Conservation (phyloP, 495 filamentous ascomycete genomes). For the Lindgomyces ingoldianus region DNA sequence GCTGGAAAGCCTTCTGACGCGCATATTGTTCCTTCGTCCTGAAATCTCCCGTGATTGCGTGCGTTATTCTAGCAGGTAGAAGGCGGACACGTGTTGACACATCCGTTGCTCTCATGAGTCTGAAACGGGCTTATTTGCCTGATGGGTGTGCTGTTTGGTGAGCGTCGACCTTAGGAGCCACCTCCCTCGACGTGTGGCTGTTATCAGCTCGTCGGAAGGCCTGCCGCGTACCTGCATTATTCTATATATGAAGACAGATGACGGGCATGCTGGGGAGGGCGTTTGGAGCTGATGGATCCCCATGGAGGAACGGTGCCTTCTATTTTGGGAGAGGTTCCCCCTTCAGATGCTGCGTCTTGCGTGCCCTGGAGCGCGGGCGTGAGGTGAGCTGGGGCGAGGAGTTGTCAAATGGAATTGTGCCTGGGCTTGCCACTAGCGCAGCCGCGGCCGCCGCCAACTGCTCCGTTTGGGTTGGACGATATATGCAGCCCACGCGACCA, state of each 20-base stretch:
- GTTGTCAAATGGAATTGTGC: background rate
- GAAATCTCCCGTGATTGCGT: conserved; percentile 20
- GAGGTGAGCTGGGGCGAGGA: background rate
- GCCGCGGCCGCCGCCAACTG: conserved; percentile 6
- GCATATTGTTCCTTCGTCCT: conserved; percentile 25
- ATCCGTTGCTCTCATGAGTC: background rate
- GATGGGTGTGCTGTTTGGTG: conserved; percentile 2
- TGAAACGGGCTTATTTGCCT: conserved; percentile 31
- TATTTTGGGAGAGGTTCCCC: conserved; percentile 20
- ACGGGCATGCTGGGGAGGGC: conserved; percentile 21
- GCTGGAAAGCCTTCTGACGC: background rate
- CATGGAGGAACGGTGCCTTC: background rate
- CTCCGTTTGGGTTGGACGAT: background rate
- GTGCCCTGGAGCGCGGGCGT: background rate
- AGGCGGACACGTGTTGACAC: conserved; percentile 31
- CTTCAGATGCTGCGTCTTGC: background rate
- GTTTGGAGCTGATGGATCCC: background rate
- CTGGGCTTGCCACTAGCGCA: background rate
- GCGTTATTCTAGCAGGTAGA: conserved; percentile 5
- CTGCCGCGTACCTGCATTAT: conserved; percentile 30
- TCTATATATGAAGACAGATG: conserved; percentile 3
- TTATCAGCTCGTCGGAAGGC: background rate
- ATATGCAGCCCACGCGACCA: background rate
- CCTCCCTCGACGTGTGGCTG: background rate
- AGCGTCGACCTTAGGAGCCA: background rate